Conservation (phyloP, 192 early-diverging fungal species). For the Geranomyces michiganensis region DNA sequence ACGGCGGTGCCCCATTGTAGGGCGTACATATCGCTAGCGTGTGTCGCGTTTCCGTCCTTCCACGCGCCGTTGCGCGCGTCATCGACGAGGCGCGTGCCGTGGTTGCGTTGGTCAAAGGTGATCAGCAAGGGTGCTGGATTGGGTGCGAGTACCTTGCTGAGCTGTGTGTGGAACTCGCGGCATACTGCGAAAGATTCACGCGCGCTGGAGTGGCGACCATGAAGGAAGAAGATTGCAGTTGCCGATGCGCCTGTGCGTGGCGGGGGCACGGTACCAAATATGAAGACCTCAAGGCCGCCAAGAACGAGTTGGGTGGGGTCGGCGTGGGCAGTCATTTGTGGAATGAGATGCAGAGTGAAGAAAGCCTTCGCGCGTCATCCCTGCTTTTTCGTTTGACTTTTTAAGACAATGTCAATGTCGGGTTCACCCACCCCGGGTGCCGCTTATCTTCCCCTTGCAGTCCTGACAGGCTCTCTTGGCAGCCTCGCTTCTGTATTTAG, state of each 20-base stretch:
- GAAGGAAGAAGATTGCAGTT: slow-evolving; percentile 25
- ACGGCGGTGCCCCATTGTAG: slow-evolving; percentile 48
- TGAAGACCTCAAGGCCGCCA: slow-evolving; percentile 16
- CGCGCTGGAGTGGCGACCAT: slow-evolving; percentile 16
- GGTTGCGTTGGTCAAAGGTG: slow-evolving; percentile 60
- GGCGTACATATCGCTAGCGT: slow-evolving; percentile 31
- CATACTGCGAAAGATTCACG: slow-evolving; percentile 4
- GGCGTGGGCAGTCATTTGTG: not conserved
- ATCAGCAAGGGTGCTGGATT: slow-evolving; percentile 36
- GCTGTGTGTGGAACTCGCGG: not conserved
- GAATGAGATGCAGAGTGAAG: too few species aligned
- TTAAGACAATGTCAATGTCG: too few species aligned
- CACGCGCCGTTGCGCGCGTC: slow-evolving; percentile 42
- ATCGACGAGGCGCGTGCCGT: slow-evolving; percentile 48
- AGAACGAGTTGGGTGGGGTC: slow-evolving; percentile 3
- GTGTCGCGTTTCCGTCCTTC: slow-evolving; percentile 43
- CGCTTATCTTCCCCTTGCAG: slow-evolving; percentile 23
- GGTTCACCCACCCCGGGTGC: not conserved
- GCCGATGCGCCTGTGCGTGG: too few species aligned
- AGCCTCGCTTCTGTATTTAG: slow-evolving; percentile 79
- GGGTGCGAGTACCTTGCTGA: not conserved
- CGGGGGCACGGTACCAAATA: not conserved
- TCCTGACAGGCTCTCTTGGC: slow-evolving; percentile 70
- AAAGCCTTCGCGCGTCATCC: too few species aligned
- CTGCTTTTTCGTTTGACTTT: too few species aligned